Evolutionary conservation across 2,329 filamentous ascomycete species (phyloP).

Genomic region (Penicillium glabrum): DNA sequence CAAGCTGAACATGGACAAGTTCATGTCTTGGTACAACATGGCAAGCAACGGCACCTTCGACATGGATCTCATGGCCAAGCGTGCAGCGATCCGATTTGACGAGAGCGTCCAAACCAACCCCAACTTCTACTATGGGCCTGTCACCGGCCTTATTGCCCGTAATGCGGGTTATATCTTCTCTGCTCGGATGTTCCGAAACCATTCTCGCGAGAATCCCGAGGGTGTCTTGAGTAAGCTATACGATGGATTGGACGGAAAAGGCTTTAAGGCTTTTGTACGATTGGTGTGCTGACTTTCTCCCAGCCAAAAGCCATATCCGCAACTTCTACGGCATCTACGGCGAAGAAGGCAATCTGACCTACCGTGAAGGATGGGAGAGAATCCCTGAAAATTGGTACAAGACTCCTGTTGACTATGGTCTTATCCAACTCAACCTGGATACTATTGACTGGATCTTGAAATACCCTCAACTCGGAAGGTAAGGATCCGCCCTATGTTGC

Average conservation of each 20-base stretch:
- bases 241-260: not conserved
- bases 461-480: conserved; percentile 44
- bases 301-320: conserved; percentile 44
- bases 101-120: conserved; percentile 53
- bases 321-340: conserved; percentile 51
- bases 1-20: conserved; percentile 54
- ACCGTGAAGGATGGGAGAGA: conserved; percentile 51
- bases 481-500: not conserved
- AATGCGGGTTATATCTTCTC: conserved; percentile 52
- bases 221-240: conserved; percentile 35
- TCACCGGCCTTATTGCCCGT: conserved; percentile 50
- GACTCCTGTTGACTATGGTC: conserved; percentile 47
- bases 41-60: conserved; percentile 41
- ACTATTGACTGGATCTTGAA: conserved; percentile 37
- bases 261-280: not conserved
- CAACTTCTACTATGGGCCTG: conserved; percentile 56
- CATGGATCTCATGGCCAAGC: conserved; percentile 45
- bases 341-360: conserved; percentile 41
- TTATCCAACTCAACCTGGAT: conserved; percentile 46
- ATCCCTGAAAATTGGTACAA: conserved; percentile 57
- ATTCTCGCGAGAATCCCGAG: conserved; percentile 43
- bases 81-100: conserved; percentile 47
- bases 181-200: conserved; percentile 46
- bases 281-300: conserved; percentile 2
- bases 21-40: conserved; percentile 49